Evolutionary conservation across 108 stramenopile genomes (phyloP).

Genomic region (Nitzschia putrida): DNA sequence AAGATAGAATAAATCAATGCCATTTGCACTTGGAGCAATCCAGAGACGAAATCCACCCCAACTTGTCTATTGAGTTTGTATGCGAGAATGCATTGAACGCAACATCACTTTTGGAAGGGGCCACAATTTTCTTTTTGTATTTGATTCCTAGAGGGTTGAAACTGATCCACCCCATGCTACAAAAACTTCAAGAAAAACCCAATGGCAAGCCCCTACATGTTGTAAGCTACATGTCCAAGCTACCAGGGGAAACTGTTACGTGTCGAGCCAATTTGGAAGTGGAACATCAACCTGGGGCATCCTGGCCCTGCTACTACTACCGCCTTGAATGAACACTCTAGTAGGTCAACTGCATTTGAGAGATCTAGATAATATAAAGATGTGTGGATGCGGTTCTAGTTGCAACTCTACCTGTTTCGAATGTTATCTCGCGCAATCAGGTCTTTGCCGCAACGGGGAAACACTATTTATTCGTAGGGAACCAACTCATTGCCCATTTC

Average conservation of each 20-base stretch:
- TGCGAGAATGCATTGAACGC: constrained; percentile 74
- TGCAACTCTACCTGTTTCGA: too few species aligned
- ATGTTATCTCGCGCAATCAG: too few species aligned
- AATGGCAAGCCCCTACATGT: constrained; percentile 20
- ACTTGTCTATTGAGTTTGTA: constrained; percentile 46
- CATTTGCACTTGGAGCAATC: neutral
- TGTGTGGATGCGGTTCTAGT: too few species aligned
- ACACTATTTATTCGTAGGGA: constrained; percentile 48
- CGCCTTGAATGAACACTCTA: constrained; percentile 21
- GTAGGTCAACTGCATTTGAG: too few species aligned
- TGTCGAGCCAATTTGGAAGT: constrained; percentile 50
- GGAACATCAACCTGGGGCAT: constrained; percentile 69
- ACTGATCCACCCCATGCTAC: constrained; percentile 49
- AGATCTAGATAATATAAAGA: too few species aligned
- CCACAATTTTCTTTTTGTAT: constrained; percentile 79
- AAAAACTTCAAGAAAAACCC: neutral
- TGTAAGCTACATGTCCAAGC: constrained; percentile 78
- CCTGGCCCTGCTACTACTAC: constrained; percentile 78
- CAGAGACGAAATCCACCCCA: constrained; percentile 29
- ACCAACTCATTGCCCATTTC: constrained; percentile 83
- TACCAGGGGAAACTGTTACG: constrained; percentile 45
- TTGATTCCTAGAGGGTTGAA: constrained; percentile 82
- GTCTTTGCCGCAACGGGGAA: too few species aligned
- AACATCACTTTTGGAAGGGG: constrained; percentile 40
- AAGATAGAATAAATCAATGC: constrained; percentile 47